Percentiles rank a stretch among this genome's conserved stretches.
Evolutionary conservation across 306 rosid species (phyloP).

Genomic region (Castanea sativa): DNA sequence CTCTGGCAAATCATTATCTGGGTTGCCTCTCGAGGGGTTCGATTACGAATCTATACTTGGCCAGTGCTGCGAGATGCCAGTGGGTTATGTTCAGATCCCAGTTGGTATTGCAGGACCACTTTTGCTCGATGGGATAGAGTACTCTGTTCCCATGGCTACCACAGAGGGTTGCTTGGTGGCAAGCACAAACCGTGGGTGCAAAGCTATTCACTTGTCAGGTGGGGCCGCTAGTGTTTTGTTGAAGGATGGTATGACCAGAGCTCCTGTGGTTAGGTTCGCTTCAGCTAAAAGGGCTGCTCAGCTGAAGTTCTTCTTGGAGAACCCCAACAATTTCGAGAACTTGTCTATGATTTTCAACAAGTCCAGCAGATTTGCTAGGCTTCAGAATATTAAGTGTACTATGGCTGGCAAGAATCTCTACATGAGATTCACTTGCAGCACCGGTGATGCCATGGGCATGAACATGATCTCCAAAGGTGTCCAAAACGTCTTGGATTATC

Average conservation of each 20-base stretch:
- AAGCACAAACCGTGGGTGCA: slow-evolving; percentile 84
- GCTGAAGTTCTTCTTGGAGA: slow-evolving; percentile 70
- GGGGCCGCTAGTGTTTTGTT: slow-evolving; percentile 69
- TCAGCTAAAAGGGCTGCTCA: slow-evolving; percentile 70
- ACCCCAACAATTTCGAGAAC: slow-evolving; percentile 58
- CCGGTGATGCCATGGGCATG: slow-evolving; percentile 99
- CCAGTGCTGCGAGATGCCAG: slow-evolving; percentile 96
- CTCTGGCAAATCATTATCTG: slow-evolving; percentile 48
- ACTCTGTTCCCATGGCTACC: slow-evolving; percentile 86
- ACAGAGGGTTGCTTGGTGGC: slow-evolving; percentile 89
- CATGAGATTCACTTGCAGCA: slow-evolving; percentile 71
- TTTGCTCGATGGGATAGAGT: slow-evolving; percentile 64
- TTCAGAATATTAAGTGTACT: slow-evolving; percentile 54
- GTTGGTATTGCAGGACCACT: slow-evolving; percentile 92
- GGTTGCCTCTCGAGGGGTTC: slow-evolving; percentile 68
- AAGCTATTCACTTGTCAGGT: slow-evolving; percentile 75
- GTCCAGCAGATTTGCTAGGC: slow-evolving; percentile 80
- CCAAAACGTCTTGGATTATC: slow-evolving; percentile 69
- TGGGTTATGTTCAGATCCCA: slow-evolving; percentile 80
- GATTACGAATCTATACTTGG: slow-evolving; percentile 77
- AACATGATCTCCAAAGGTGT: slow-evolving; percentile 97
- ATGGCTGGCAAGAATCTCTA: slow-evolving; percentile 81
- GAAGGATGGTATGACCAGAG: slow-evolving; percentile 83
- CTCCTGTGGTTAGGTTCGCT: slow-evolving; percentile 74
- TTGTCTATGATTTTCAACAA: slow-evolving; percentile 66